Conservation (phyloP, 306 rosid species). For the Pyrus bretschneideri region DNA sequence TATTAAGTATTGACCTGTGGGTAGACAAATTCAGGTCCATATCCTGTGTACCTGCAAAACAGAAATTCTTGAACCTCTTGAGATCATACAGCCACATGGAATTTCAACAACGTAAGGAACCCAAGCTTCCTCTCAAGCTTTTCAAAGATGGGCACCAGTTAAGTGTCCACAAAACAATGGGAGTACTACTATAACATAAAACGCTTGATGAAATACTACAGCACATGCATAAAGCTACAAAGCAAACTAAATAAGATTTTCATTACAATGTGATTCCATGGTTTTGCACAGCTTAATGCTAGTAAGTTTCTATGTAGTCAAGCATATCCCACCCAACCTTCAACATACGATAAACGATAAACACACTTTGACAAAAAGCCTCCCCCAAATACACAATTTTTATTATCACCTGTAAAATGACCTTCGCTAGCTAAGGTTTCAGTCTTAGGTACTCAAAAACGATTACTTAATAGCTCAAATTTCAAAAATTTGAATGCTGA, state of each 20-base stretch:
- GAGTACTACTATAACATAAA: background rate
- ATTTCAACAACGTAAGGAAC: background rate
- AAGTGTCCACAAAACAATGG: background rate
- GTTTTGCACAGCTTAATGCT: background rate
- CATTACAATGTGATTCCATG: background rate
- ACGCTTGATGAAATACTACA: background rate
- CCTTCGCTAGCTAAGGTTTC: background rate
- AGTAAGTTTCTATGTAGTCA: background rate
- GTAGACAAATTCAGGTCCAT: conserved; percentile 23
- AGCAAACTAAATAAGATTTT: background rate
- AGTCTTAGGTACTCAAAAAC: background rate
- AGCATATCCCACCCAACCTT: background rate
- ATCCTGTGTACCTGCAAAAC: conserved; percentile 18
- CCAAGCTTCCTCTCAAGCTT: background rate
- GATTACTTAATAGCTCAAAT: background rate
- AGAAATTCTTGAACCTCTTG: background rate
- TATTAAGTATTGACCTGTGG: conserved; percentile 13
- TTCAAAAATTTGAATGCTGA: background rate
- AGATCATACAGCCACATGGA: background rate
- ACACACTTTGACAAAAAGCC: background rate
- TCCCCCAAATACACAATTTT: background rate
- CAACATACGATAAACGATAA: background rate
- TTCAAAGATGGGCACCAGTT: background rate
- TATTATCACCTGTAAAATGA: background rate
- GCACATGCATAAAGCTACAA: background rate